phyloP scores from a whole-genome alignment of 768 basidiomycete genomes.

The Amanita pallidorosea region DNA sequence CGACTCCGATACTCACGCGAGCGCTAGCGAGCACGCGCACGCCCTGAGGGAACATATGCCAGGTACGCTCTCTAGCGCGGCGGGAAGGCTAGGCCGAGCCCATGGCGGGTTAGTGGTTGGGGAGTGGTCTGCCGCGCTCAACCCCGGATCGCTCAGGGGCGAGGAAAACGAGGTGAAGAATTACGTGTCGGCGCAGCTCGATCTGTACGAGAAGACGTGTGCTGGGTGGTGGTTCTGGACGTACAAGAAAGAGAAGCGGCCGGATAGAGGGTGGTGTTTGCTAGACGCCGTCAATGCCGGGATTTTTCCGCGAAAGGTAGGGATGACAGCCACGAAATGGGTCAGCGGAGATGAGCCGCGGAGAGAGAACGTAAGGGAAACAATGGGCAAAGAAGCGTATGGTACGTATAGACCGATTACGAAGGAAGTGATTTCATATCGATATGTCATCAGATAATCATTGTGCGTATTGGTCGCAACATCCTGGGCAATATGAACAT shows the following conservation, averaged over 20 bases:
- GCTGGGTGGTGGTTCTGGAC: constrained; percentile 85
- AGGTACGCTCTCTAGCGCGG: constrained; percentile 22
- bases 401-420: constrained; percentile 13
- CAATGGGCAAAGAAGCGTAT: constrained; percentile 18
- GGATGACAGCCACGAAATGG: constrained; percentile 22
- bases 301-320: constrained; percentile 47
- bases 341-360: constrained; percentile 11
- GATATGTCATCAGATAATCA: constrained; percentile 20
- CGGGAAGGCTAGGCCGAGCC: constrained; percentile 21
- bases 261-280: constrained; percentile 70
- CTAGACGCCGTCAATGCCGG: constrained; percentile 52
- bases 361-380: constrained; percentile 14
- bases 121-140: constrained; percentile 73
- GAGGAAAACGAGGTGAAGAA: constrained; percentile 24
- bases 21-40: constrained; percentile 43
- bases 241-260: constrained; percentile 54
- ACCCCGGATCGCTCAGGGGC: constrained; percentile 43
- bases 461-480: constrained; percentile 30
- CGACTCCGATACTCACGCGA: constrained; percentile 36
- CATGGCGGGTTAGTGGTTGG: constrained; percentile 49
- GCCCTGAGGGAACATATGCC: constrained; percentile 28
- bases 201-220: constrained; percentile 49
- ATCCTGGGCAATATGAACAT: constrained; percentile 52
- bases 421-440: not conserved
- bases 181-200: constrained; percentile 56